Percentiles rank a stretch among this genome's conserved stretches.
Evolutionary conservation across 2,329 filamentous ascomycete species (phyloP).

Genomic region (Zymoseptoria pseudotritici): DNA sequence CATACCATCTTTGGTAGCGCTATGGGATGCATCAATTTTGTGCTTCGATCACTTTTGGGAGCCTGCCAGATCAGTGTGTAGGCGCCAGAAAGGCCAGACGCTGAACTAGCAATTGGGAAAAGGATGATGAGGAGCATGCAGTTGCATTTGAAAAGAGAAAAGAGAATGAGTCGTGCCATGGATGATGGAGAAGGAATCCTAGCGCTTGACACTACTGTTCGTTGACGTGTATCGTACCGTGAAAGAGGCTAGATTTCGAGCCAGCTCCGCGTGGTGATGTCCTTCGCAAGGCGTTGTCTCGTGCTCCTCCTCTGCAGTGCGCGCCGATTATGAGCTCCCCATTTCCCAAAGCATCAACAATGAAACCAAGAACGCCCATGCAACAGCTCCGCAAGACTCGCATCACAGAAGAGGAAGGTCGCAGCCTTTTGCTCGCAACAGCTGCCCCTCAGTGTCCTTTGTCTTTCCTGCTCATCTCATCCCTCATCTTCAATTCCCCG

Average conservation of each 20-base stretch:
- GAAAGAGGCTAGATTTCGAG: background rate
- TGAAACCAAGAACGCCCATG: conserved; percentile 2
- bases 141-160: background rate
- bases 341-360: background rate
- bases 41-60: no score
- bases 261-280: background rate
- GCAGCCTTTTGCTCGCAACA: background rate
- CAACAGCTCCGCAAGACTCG: conserved; percentile 12
- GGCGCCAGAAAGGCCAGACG: no score
- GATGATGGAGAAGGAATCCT: background rate
- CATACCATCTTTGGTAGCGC: no score
- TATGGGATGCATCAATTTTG: no score
- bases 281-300: background rate
- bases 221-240: background rate
- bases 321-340: background rate
- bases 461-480: conserved; percentile 1
- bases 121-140: background rate
- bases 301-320: background rate
- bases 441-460: background rate
- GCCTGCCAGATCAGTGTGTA: no score
- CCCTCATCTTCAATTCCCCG: background rate
- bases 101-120: no score
- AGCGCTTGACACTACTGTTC: background rate
- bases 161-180: background rate
- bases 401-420: background rate